Evolutionary conservation across 169 alveolate species (phyloP), one percentile per base, ranked within the genome.

Genomic region (Perkinsus chesapeaki): DNA sequence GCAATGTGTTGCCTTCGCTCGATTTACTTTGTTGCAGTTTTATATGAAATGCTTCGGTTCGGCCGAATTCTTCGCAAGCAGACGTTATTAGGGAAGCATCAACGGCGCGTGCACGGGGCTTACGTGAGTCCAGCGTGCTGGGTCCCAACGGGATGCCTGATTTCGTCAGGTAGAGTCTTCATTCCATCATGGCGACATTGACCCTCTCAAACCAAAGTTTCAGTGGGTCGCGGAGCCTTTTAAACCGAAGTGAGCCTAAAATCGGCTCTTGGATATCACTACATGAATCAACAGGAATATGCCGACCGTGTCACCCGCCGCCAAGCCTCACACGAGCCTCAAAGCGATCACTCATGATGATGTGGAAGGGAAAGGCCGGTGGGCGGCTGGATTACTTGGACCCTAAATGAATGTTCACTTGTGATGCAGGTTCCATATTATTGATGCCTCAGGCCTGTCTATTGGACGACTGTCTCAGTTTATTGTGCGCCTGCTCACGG

Each of bases 261-360:
- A n/a, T n/a, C n/a, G n/a, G n/a, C n/a, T n/a, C n/a, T n/a, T n/a
- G n/a, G n/a, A n/a, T n/a, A n/a, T n/a, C n/a, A n/a, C n/a, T n/a
- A n/a, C n/a, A n/a, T n/a, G n/a, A n/a, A n/a, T n/a, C n/a, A n/a
- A n/a, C 82, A 60, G 95, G 94, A 97, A 97, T 91, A 96, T 97
- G 98, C 98, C 98, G 5, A 93, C 96, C 34, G 95, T 94, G 38
- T 96, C 96, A 39, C 96, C 96, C 37, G 93, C 95, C 72, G 98
- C 98, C n/a, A 93, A 95, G 92, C 97, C 96, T 0, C 98, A 96
- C 95, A 93, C 94, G 39, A 95, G 97, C 36, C 94, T 95, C 39
- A 96, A 95, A 39, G 98, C 97, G 0, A 93, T 97, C 39, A 97
- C 98, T 39, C 95, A 93, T 39, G 94, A 95, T 93, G 98, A 96